A percentile compares a stretch with the other conserved stretches of the same genome.
Conservation (phyloP, 106 monocot genomes). For the Triglochin maritima region DNA sequence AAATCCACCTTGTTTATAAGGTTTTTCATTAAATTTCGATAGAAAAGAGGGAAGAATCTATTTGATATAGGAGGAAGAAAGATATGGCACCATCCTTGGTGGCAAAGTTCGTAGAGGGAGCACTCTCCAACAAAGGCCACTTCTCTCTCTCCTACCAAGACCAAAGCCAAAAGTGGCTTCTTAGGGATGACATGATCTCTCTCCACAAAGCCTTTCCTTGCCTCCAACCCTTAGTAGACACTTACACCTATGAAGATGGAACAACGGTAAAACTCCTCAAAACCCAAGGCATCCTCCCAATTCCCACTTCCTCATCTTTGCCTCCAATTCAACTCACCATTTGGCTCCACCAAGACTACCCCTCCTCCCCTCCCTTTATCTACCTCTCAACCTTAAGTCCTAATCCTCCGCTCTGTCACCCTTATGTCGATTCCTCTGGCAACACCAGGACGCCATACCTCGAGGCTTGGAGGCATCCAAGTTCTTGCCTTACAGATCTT, state of each 20-base stretch:
- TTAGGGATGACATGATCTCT: slow-evolving; percentile 6
- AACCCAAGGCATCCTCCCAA: slow-evolving; percentile 11
- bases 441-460: slow-evolving; percentile 10
- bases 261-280: slow-evolving; percentile 4
- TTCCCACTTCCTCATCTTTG: background rate
- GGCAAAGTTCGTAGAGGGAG: slow-evolving; percentile 1
- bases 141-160: slow-evolving; percentile 8
- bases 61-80: background rate
- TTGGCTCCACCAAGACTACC: slow-evolving; percentile 8
- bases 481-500: slow-evolving; percentile 20
- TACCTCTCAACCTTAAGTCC: background rate
- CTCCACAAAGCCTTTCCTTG: slow-evolving; percentile 10
- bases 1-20: no score
- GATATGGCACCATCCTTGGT: background rate
- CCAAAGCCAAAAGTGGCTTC: slow-evolving; percentile 3
- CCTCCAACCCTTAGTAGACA: background rate
- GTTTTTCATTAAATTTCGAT: no score
- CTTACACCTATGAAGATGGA: slow-evolving; percentile 5
- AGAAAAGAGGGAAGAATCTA: no score
- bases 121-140: slow-evolving; percentile 3
- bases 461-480: slow-evolving; percentile 15
- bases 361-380: slow-evolving; percentile 6
- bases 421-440: slow-evolving; percentile 5
- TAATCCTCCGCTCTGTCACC: background rate
- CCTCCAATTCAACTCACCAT: slow-evolving; percentile 2